A percentile compares a stretch with the other conserved stretches of the same genome.
phyloP scores from a whole-genome alignment of 768 basidiomycete species.

The Suillus variegatus region DNA sequence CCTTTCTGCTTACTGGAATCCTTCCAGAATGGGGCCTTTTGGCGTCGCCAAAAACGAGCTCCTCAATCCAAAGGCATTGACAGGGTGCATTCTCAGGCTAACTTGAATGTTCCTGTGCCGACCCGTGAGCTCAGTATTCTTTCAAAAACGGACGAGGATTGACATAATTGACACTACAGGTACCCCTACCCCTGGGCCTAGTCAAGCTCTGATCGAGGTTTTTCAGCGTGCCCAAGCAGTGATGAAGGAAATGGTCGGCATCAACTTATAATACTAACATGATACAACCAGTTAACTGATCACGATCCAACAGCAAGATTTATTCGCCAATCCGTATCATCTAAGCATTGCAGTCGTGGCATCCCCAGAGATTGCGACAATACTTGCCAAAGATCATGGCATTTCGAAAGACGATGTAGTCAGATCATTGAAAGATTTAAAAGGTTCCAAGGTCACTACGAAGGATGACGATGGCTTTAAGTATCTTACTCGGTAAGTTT shows the following conservation, averaged over 20 bases:
- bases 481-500: constrained; percentile 12
- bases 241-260: constrained; percentile 3
- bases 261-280: background rate
- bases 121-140: background rate
- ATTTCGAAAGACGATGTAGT: background rate
- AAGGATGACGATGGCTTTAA: constrained; percentile 6
- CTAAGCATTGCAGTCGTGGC: constrained; percentile 9
- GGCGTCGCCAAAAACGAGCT: background rate
- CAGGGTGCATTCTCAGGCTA: background rate
- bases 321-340: constrained; percentile 8
- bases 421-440: constrained; percentile 1
- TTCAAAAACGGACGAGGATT: background rate
- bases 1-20: background rate
- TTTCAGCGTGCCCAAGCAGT: constrained; percentile 6
- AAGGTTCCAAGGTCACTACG: constrained; percentile 1
- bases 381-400: background rate
- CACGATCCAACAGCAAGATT: constrained; percentile 9
- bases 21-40: background rate
- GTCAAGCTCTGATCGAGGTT: constrained; percentile 3
- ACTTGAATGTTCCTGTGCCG: background rate
- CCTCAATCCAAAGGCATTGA: background rate
- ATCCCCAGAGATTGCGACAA: background rate
- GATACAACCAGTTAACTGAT: background rate
- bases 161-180: background rate
- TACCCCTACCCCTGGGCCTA: background rate